Base-by-base conservation (phyloP, 2,329 filamentous ascomycete genomes). In the Epichloe elymi region DNA sequence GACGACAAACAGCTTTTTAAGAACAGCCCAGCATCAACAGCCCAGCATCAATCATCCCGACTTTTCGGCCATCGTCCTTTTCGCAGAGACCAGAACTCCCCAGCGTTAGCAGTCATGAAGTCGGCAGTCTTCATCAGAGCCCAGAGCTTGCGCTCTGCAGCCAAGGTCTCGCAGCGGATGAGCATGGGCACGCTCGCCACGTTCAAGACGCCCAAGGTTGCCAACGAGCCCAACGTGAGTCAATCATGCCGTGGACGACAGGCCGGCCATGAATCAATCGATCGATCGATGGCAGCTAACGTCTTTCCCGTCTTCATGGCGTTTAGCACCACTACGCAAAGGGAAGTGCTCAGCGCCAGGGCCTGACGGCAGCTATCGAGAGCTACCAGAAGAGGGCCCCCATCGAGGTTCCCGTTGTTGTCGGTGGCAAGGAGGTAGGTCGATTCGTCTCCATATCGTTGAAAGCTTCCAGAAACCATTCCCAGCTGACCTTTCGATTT, bases 151-250 rank as follows among this genome's bases (percentile, higher is more conserved):
- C 61, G 65, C 52, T 59, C 55, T 46, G 62, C 62, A 43, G 53
- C 57, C 50, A 54, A 58, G 52, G 55, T 56, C 44, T 57, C 61
- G 44, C 61, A 66, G 60, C 57, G 59, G 52, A 61, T 61, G 56
- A 61, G 62, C 48, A 59, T 65, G 53, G 70, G 82, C 52, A 85
- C 82, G 7, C 74, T 95, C 56, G 90, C 89, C 47, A 77, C 81
- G 54, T 97, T 96, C 78, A 91, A 88, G 74, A 79, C 90, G 48
- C 93, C 93, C 47, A 82, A 82, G 56, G 80, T 96, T 60, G 74
- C 80, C 65, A 98, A 98, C 66, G 93, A 98, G 73, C 88, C 88
- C n/a, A 98, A 96, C 67, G 90, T 95, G 70, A 67, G 87, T 75
- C 15, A 12, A 35, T 39, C 20, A 30, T 36, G 30, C 6, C 19